Conservation (phyloP, 768 basidiomycete species). For the Hypholoma fasciculare region DNA sequence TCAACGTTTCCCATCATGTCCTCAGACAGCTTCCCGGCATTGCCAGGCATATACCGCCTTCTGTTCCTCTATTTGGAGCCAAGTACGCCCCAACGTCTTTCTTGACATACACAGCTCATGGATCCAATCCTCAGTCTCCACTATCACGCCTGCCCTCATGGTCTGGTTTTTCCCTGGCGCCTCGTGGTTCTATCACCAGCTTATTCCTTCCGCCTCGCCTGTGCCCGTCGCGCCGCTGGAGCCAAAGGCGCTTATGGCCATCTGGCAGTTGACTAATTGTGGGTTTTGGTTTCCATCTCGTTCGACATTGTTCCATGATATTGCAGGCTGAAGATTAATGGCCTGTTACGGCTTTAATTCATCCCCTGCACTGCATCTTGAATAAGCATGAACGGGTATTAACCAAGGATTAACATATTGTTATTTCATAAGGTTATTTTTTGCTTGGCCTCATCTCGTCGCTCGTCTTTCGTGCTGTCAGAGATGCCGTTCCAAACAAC, state of each 20-base stretch:
- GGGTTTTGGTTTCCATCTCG: constrained; percentile 15
- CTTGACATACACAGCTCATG: background rate
- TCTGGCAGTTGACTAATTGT: constrained; percentile 74
- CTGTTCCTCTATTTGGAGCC: constrained; percentile 71
- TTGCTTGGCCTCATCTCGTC: constrained; percentile 53
- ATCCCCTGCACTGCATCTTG: background rate
- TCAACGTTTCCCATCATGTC: constrained; percentile 19
- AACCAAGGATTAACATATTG: constrained; percentile 4
- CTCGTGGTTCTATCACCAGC: constrained; percentile 65
- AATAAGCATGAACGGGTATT: background rate
- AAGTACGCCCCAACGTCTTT: constrained; percentile 30
- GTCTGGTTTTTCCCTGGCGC: constrained; percentile 61
- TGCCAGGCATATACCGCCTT: constrained; percentile 61
- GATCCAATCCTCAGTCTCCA: constrained; percentile 30
- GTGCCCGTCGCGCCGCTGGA: constrained; percentile 36
- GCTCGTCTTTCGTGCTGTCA: constrained; percentile 66
- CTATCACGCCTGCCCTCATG: constrained; percentile 33
- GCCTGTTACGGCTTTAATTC: background rate
- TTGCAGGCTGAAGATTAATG: background rate
- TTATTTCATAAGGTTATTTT: constrained; percentile 29
- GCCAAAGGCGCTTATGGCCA: constrained; percentile 54
- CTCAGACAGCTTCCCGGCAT: constrained; percentile 46
- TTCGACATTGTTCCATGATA: background rate
- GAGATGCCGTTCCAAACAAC: constrained; percentile 59
- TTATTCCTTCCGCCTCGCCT: constrained; percentile 50